These are phyloP conservation scores for Kodamaea fukazawae DNA, from an alignment of 805 yeast species.

Conservation along the genomic window DNA sequence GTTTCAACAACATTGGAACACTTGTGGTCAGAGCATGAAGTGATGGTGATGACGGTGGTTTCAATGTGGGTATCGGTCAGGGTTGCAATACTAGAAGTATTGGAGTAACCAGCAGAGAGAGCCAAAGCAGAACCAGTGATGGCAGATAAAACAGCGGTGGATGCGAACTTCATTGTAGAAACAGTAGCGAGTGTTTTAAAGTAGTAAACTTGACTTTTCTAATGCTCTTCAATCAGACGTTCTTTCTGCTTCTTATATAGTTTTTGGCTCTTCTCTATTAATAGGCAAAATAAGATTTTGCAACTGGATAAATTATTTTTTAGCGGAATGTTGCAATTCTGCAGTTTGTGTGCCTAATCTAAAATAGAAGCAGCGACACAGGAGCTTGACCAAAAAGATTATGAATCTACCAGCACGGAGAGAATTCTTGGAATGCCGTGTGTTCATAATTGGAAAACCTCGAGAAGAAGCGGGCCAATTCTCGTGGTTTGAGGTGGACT, in stretches of 20 bases:
- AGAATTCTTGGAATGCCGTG: no score
- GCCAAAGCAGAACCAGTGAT: constrained; percentile 9
- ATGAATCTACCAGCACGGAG: no score
- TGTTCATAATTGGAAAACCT: no score
- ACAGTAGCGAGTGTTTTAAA: constrained; percentile 8
- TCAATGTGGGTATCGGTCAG: constrained; percentile 13
- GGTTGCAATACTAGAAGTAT: constrained; percentile 11
- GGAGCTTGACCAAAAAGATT: background rate
- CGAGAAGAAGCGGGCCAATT: no score
- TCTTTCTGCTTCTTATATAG: constrained; percentile 1
- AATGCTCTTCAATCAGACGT: no score
- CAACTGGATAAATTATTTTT: constrained; percentile 3
- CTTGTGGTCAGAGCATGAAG: constrained; percentile 25
- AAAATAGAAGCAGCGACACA: background rate
- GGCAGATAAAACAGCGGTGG: constrained; percentile 9
- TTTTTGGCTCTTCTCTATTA: constrained; percentile 1
- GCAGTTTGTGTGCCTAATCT: background rate
- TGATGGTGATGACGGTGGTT: constrained; percentile 23
- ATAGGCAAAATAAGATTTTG: background rate
- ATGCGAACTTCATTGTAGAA: constrained; percentile 29
- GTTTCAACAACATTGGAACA: constrained; percentile 20
- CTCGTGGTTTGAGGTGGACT: no score
- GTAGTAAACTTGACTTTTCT: no score
- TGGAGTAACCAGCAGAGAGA: constrained; percentile 14
- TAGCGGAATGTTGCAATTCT: constrained; percentile 2